These are phyloP conservation scores for Oryza glaberrima DNA, from an alignment of 176 grass and related monocot genomes.

Conservation along the genomic window DNA sequence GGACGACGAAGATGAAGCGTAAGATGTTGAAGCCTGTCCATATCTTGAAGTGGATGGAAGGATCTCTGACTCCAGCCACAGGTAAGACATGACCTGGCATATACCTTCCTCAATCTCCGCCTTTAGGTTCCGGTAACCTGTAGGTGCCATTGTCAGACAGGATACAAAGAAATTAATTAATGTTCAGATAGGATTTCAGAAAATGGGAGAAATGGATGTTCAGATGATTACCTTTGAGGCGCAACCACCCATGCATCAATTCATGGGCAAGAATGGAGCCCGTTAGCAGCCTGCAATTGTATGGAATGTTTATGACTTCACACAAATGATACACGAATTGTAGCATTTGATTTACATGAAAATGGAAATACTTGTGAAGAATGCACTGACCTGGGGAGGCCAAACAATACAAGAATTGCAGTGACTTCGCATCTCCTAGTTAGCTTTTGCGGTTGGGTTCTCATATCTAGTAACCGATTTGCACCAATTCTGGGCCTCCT, in stretches of 20 bases:
- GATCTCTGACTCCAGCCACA: constrained; percentile 96
- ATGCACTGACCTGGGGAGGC: constrained; percentile 80
- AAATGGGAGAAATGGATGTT: background rate
- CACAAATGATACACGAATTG: background rate
- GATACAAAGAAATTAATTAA: background rate
- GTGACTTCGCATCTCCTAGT: constrained; percentile 83
- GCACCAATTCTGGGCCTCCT: constrained; percentile 75
- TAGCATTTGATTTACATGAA: constrained; percentile 10
- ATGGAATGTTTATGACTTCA: constrained; percentile 17
- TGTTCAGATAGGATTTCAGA: background rate
- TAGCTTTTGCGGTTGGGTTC: constrained; percentile 77
- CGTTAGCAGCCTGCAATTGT: constrained; percentile 77
- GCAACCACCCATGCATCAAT: constrained; percentile 90
- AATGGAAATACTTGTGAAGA: constrained; percentile 11
- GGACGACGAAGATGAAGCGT: constrained; percentile 65
- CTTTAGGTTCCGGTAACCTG: constrained; percentile 78
- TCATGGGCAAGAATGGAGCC: constrained; percentile 98
- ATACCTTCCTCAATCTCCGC: constrained; percentile 86
- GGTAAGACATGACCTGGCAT: constrained; percentile 90
- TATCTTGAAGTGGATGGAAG: constrained; percentile 59
- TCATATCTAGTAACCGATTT: constrained; percentile 75
- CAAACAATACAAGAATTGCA: constrained; percentile 88
- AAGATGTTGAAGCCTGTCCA: constrained; percentile 54
- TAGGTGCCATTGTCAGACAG: constrained; percentile 31
- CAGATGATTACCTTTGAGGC: constrained; percentile 73